phyloP scores from a whole-genome alignment of 768 basidiomycete genomes.

The Cystobasidium tubakii region DNA sequence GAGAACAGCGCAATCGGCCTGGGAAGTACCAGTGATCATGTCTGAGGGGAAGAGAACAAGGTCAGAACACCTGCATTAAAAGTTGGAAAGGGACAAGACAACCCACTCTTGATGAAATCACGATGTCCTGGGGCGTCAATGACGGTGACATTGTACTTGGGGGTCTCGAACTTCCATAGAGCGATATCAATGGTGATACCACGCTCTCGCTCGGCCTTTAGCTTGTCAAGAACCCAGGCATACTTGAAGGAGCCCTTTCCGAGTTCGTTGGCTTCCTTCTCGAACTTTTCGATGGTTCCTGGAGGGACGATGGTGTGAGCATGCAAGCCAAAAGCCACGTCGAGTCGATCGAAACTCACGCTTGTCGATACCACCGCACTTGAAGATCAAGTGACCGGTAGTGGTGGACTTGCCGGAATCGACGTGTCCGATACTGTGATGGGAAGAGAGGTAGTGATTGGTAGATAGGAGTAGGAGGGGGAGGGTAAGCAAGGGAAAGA shows the following conservation, averaged over 20 bases:
- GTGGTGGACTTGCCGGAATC: conserved; percentile 99
- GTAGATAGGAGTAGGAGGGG: not conserved
- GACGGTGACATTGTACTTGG: conserved; percentile 64
- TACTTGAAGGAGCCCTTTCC: conserved; percentile 78
- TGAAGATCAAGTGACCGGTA: conserved; percentile 99
- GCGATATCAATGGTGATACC: conserved; percentile 99
- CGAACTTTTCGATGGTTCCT: conserved; percentile 64
- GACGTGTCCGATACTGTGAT: conserved; percentile 65
- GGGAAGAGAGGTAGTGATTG: not conserved
- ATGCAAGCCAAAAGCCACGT: not conserved
- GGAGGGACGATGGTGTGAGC: not conserved
- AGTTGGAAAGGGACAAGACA: not conserved
- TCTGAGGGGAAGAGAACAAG: conserved; percentile 29
- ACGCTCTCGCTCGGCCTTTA: conserved; percentile 99
- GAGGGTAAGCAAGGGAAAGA: not conserved
- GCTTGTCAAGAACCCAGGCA: conserved; percentile 96
- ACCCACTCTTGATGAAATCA: conserved; percentile 72
- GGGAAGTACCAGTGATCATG: conserved; percentile 95
- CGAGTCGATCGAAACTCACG: conserved; percentile 57
- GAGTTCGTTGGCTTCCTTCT: conserved; percentile 99
- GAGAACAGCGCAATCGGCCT: conserved; percentile 99
- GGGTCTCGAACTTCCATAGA: conserved; percentile 99
- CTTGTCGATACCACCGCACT: conserved; percentile 99
- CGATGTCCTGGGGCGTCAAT: conserved; percentile 99
- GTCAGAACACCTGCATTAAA: not conserved